These are phyloP conservation scores for Phaffomyces thermotolerans DNA, from an alignment of 805 yeast species.

Conservation along the genomic window DNA sequence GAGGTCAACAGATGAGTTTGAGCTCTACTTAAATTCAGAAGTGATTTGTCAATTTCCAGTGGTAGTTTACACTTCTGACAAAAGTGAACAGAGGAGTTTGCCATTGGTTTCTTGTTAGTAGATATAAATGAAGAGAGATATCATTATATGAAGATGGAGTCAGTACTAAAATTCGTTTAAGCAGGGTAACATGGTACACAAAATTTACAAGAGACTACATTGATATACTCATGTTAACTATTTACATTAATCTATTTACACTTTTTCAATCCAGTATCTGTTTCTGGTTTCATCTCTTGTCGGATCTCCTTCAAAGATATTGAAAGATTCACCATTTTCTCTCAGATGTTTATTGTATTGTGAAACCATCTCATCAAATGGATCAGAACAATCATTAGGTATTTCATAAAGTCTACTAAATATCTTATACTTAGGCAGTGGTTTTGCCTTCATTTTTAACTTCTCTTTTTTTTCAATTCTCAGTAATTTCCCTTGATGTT, in stretches of 20 bases:
- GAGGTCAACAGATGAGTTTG: constrained; percentile 47
- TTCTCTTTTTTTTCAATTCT: constrained; percentile 10
- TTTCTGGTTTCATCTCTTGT: constrained; percentile 19
- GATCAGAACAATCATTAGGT: constrained; percentile 17
- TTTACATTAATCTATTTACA: constrained; percentile 6
- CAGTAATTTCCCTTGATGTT: constrained; percentile 10
- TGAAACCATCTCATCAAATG: constrained; percentile 25
- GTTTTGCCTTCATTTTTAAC: constrained; percentile 16
- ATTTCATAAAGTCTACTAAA: constrained; percentile 20
- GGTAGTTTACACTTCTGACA: constrained; percentile 65
- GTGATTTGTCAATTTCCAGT: constrained; percentile 46
- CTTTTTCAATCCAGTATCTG: constrained; percentile 24
- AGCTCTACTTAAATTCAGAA: constrained; percentile 43
- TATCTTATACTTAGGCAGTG: constrained; percentile 19
- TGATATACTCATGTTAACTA: too few relatives aligned
- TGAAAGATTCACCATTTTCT: constrained; percentile 16
- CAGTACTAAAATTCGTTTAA: neutral
- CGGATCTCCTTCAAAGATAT: constrained; percentile 16
- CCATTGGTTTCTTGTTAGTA: neutral
- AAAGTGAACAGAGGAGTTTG: constrained; percentile 18
- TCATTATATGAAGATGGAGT: neutral
- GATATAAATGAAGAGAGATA: neutral
- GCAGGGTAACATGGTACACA: too few relatives aligned
- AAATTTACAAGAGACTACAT: too few relatives aligned
- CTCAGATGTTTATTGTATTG: constrained; percentile 18